Evolutionary conservation across 108 stramenopile species (phyloP).

Genomic region (Stephanodiscus triporus): DNA sequence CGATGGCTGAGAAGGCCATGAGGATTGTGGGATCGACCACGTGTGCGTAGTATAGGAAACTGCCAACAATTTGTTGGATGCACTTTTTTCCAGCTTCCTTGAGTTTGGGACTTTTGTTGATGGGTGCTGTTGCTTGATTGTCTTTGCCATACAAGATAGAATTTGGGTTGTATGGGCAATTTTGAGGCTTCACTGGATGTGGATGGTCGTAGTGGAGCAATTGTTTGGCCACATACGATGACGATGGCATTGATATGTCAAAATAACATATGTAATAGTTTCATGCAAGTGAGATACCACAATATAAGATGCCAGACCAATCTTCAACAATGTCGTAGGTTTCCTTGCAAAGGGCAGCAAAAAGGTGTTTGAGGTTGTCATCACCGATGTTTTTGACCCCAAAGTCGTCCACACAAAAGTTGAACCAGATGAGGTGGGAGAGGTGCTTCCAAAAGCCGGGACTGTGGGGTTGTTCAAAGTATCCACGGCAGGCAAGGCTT

Average conservation of each 20-base stretch:
- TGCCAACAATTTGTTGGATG: too few species aligned
- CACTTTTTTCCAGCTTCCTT: too few species aligned
- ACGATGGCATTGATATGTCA: neutral
- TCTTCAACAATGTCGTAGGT: conserved; percentile 33
- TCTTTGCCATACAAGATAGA: conserved; percentile 32
- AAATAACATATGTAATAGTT: conserved; percentile 18
- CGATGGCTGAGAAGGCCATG: conserved; percentile 7
- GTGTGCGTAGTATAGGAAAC: too few species aligned
- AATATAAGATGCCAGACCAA: conserved; percentile 28
- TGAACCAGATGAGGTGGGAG: conserved; percentile 23
- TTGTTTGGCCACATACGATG: conserved; percentile 41
- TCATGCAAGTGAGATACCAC: conserved; percentile 47
- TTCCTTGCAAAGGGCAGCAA: conserved; percentile 4
- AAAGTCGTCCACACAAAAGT: conserved; percentile 62
- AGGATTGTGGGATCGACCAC: too few species aligned
- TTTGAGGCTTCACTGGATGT: conserved; percentile 30
- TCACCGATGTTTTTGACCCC: conserved; percentile 44
- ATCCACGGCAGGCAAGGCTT: conserved; percentile 19
- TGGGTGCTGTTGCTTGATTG: neutral
- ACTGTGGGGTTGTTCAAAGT: conserved; percentile 25
- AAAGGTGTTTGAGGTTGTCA: conserved; percentile 46
- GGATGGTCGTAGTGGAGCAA: conserved; percentile 38
- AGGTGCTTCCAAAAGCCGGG: conserved; percentile 49
- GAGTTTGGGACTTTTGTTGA: too few species aligned
- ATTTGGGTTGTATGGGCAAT: conserved; percentile 26